These are phyloP conservation scores for Phialophora tarda DNA, from an alignment of 2,329 filamentous ascomycete species.

Conservation along the genomic window DNA sequence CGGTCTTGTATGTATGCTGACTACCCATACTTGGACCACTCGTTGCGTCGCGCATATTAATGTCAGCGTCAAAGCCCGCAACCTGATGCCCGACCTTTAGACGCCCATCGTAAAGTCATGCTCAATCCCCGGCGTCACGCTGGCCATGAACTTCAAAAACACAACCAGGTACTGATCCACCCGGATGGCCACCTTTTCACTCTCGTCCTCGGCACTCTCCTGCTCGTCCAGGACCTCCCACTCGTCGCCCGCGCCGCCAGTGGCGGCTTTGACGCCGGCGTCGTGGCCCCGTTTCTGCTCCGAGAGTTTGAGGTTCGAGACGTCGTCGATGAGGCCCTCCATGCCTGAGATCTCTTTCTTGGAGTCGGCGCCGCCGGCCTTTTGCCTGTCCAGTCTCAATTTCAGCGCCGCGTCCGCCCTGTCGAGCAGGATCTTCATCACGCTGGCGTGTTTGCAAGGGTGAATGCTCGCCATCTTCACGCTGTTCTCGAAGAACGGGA, in stretches of 20 bases:
- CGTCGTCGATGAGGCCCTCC: slow-evolving; percentile 84
- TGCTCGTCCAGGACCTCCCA: slow-evolving; percentile 65
- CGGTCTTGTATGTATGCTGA: not conserved
- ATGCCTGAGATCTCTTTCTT: slow-evolving; percentile 64
- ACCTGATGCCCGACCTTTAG: slow-evolving; percentile 48
- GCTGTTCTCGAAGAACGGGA: slow-evolving; percentile 87
- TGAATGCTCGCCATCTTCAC: slow-evolving; percentile 97
- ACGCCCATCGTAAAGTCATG: slow-evolving; percentile 98
- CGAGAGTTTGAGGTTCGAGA: slow-evolving; percentile 59
- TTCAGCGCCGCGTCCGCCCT: slow-evolving; percentile 93
- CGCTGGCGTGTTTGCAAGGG: slow-evolving; percentile 93
- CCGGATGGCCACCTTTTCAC: slow-evolving; percentile 54
- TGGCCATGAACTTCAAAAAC: slow-evolving; percentile 73
- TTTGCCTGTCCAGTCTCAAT: slow-evolving; percentile 81
- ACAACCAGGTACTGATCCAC: slow-evolving; percentile 60
- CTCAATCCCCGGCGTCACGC: slow-evolving; percentile 94
- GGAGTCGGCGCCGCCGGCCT: slow-evolving; percentile 63
- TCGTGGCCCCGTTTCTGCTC: slow-evolving; percentile 48
- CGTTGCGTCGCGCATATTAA: not conserved
- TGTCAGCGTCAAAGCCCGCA: not conserved
- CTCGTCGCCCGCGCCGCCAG: slow-evolving; percentile 59
- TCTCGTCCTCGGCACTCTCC: slow-evolving; percentile 54
- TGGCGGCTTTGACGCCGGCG: slow-evolving; percentile 45
- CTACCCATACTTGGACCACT: not conserved
- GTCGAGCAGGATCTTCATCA: slow-evolving; percentile 97